Evolutionary conservation across 140 eudicot genomes (phyloP), one percentile per base, ranked within the genome.

Genomic region (Bidens hawaiensis): DNA sequence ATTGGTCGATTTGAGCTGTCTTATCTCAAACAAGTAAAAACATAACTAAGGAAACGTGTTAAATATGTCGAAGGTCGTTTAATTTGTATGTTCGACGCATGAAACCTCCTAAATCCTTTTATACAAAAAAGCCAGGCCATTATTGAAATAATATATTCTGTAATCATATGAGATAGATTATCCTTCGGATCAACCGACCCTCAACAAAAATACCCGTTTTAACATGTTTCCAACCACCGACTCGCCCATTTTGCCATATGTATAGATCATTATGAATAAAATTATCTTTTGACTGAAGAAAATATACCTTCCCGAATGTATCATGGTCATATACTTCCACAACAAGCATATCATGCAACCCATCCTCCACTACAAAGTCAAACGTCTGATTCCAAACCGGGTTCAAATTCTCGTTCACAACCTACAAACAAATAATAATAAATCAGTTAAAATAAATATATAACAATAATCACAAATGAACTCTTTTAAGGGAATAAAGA

Each of bases 301-400:
- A 15, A 16, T 5, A 17, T 82, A 93, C 99, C 96, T 93, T 93
- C 60, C 99, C 99, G 49, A 93, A 93, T 24, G 99, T 93, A 76
- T 93, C 99, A 61, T 93, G 99, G 70, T 93, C 99, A 78, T 83
- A 93, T 6, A 93, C 79, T 85, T 93, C 99, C 34, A 83, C 69
- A 25, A 79, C 67, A 13, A 93, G 86, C 99, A 93, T 93, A 69
- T 93, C 99, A 53, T 93, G 99, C 51, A 93, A 75, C 62, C 96
- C 99, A 66, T 93, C 96, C 70, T 93, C 99, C 34, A 93, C 94
- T 28, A 93, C 95, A 48, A 93, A 93, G 76, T 93, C 99, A 82
- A 93, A 93, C 10, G 96, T 93, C 74, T 93, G 99, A 73, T 93
- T 93, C 99, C 99, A 93, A 42, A 85, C 94, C 5, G 99, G 99